Percentiles rank a stretch among this genome's conserved stretches.
phyloP scores from a whole-genome alignment of 2,329 filamentous ascomycete species.

The Shiraia bambusicola region DNA sequence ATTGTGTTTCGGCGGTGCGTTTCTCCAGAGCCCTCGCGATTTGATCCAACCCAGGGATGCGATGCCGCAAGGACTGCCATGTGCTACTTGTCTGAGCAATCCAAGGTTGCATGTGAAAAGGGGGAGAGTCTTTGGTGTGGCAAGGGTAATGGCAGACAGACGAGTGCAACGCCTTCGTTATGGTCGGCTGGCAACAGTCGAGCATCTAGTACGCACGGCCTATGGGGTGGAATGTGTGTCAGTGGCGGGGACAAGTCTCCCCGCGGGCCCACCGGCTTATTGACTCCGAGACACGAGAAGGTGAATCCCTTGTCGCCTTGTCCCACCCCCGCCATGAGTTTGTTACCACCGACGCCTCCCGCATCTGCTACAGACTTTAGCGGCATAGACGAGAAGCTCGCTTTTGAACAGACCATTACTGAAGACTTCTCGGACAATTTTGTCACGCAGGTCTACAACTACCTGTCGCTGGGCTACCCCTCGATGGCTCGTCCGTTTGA shows the following conservation, averaged over 20 bases:
- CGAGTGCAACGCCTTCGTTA: constrained; percentile 36
- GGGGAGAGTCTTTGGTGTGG: constrained; percentile 64
- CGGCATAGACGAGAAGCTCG: constrained; percentile 46
- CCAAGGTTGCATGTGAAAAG: constrained; percentile 43
- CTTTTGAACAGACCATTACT: constrained; percentile 51
- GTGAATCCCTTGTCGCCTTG: constrained; percentile 47
- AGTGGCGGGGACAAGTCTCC: constrained; percentile 44
- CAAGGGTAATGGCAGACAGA: constrained; percentile 30
- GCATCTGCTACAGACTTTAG: constrained; percentile 43
- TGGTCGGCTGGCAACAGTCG: constrained; percentile 44
- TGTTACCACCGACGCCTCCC: constrained; percentile 42
- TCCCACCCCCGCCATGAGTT: constrained; percentile 36
- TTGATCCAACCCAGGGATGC: constrained; percentile 71
- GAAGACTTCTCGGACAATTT: constrained; percentile 79
- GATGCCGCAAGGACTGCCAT: constrained; percentile 53
- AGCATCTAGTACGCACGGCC: constrained; percentile 60
- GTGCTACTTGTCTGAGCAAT: constrained; percentile 54
- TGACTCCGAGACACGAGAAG: constrained; percentile 49
- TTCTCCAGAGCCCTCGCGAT: constrained; percentile 80
- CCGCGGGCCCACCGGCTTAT: constrained; percentile 50
- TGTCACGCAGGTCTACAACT: constrained; percentile 96
- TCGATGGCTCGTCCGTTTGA: constrained; percentile 81
- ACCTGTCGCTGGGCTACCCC: constrained; percentile 89
- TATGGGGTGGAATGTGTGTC: constrained; percentile 76
- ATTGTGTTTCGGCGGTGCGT: constrained; percentile 77